Percentiles rank a stretch among this genome's conserved stretches.
phyloP scores from a whole-genome alignment of 1,139 yeast species.

The Taphrina confusa region DNA sequence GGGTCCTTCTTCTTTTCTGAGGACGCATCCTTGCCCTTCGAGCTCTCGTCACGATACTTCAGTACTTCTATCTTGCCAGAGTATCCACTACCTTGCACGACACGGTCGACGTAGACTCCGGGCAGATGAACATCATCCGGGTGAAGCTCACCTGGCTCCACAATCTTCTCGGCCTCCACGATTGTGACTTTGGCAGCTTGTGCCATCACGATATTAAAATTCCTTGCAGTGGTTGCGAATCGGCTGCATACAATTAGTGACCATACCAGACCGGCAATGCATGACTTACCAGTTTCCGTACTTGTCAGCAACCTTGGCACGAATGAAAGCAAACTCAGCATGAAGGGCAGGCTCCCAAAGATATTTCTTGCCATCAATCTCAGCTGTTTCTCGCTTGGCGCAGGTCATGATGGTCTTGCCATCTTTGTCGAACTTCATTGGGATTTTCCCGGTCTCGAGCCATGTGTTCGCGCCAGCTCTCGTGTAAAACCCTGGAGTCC shows the following conservation, averaged over 20 bases:
- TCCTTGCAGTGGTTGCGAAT: constrained; percentile 52
- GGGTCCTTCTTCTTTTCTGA: constrained; percentile 12
- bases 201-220: constrained; percentile 52
- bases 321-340: constrained; percentile 52
- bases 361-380: constrained; percentile 49
- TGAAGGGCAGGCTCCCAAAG: constrained; percentile 50
- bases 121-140: constrained; percentile 52
- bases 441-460: constrained; percentile 12
- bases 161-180: constrained; percentile 53
- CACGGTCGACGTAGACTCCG: constrained; percentile 49
- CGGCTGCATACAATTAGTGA: constrained; percentile 39
- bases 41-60: constrained; percentile 11
- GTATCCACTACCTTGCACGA: constrained; percentile 43
- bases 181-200: constrained; percentile 50
- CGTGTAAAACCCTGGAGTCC: constrained; percentile 14
- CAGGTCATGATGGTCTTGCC: constrained; percentile 24
- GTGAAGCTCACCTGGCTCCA: constrained; percentile 49
- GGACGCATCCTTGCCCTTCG: neutral
- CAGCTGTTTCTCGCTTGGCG: constrained; percentile 45
- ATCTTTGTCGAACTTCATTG: constrained; percentile 19
- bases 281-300: constrained; percentile 47
- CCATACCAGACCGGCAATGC: neutral
- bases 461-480: constrained; percentile 13
- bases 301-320: constrained; percentile 51
- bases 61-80: constrained; percentile 23